Percentiles rank a stretch among this genome's conserved stretches.
Conservation (phyloP, 345 rosid genomes). For the Eucalyptus pumila region DNA sequence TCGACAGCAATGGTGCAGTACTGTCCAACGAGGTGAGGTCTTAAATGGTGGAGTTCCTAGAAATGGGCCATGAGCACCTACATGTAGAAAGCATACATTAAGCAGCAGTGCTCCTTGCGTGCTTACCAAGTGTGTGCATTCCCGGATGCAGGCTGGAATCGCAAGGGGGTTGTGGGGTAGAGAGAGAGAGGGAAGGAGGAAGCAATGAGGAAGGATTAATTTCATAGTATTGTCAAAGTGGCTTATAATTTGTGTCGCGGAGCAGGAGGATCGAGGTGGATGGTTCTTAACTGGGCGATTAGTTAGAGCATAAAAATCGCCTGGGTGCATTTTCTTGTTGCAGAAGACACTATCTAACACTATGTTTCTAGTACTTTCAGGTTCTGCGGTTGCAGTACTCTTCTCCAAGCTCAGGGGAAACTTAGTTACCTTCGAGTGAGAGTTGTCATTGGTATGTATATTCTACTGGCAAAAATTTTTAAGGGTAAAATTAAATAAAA, state of each 20-base stretch:
- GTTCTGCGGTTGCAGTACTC: slow-evolving; percentile 6
- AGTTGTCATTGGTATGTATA: slow-evolving; percentile 39
- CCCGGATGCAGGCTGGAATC: not conserved
- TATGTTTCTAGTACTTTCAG: slow-evolving; percentile 5
- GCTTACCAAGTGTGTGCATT: not conserved
- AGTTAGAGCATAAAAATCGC: not conserved
- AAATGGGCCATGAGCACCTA: not conserved
- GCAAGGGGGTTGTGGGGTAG: not conserved
- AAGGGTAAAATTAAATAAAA: not conserved
- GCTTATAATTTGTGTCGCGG: not conserved
- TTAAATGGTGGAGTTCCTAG: not conserved
- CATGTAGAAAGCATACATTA: not conserved
- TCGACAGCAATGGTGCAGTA: not conserved
- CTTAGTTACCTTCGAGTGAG: slow-evolving; percentile 32
- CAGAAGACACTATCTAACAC: not conserved
- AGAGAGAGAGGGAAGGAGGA: not conserved
- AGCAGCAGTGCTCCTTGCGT: not conserved
- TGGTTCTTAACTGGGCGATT: not conserved
- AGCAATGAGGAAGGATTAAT: not conserved
- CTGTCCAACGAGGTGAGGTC: not conserved
- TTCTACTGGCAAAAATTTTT: not conserved
- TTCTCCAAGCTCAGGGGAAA: slow-evolving; percentile 20
- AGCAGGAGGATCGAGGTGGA: too few relatives aligned
- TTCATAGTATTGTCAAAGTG: not conserved
- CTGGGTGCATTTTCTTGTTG: not conserved